Conservation (phyloP, 257 asterid species). For the Solanum ahanhuiri region DNA sequence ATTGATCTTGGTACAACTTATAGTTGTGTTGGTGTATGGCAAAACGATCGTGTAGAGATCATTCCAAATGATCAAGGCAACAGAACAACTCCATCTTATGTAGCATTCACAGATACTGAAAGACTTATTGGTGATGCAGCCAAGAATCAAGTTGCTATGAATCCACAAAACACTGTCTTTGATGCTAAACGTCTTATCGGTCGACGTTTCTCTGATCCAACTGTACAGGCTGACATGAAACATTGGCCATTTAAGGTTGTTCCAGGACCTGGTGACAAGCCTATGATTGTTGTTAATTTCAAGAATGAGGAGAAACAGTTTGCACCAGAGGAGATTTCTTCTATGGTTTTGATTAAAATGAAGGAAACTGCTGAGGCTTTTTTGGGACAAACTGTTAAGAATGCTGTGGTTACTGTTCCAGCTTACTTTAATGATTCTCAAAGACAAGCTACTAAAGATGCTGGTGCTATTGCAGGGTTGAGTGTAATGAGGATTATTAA, state of each 20-base stretch:
- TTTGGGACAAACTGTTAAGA: not conserved
- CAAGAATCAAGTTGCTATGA: not conserved
- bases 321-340: not conserved
- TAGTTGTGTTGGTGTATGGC: not conserved
- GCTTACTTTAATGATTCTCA: not conserved
- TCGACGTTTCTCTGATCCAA: not conserved
- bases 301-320: not conserved
- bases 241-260: not conserved
- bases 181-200: not conserved
- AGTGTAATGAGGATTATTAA: not conserved
- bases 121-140: not conserved
- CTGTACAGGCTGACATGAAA: not conserved
- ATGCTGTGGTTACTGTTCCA: not conserved
- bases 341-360: not conserved
- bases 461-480: not conserved
- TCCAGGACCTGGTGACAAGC: not conserved
- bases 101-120: not conserved
- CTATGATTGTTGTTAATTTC: not conserved
- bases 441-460: not conserved
- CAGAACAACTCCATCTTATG: not conserved
- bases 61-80: not conserved
- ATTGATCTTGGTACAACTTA: not conserved
- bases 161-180: not conserved
- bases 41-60: not conserved
- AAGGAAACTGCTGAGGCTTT: not conserved